phyloP scores from a whole-genome alignment of 805 yeast genomes.

The Candida saitoana region DNA sequence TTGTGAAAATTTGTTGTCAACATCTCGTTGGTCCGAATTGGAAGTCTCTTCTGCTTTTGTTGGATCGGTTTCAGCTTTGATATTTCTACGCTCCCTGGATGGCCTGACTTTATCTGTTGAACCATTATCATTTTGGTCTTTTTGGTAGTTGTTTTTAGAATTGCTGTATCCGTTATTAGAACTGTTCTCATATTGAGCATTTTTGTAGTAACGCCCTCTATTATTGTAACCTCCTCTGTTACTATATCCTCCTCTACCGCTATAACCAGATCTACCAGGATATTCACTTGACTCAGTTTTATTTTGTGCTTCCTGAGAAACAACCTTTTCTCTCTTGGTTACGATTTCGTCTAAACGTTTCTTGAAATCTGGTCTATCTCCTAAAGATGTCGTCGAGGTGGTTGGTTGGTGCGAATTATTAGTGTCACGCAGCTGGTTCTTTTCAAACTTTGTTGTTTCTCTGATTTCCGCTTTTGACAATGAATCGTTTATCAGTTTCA shows the following conservation, averaged over 20 bases:
- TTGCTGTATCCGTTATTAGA: neutral
- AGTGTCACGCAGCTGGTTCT: neutral
- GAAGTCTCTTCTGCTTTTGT: neutral
- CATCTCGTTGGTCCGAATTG: neutral
- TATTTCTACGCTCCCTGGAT: neutral
- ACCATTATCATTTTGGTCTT: neutral
- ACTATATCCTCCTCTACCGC: neutral
- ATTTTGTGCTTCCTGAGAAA: slow-evolving; percentile 10
- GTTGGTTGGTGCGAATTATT: neutral
- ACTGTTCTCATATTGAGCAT: neutral
- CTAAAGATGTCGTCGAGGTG: no score
- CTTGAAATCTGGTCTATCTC: slow-evolving; percentile 30
- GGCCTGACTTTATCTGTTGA: neutral
- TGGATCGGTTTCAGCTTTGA: neutral
- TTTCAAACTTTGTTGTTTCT: slow-evolving; percentile 1
- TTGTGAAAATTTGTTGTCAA: neutral
- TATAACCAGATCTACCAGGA: neutral
- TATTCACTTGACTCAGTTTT: slow-evolving; percentile 1
- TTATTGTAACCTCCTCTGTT: slow-evolving; percentile 1
- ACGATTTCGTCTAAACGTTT: slow-evolving; percentile 27
- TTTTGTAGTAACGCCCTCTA: slow-evolving; percentile 2
- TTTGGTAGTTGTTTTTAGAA: neutral
- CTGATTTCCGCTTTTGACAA: slow-evolving; percentile 4
- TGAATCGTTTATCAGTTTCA: slow-evolving; percentile 4
- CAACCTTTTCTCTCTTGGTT: slow-evolving; percentile 12